Evolutionary conservation across 2,329 filamentous ascomycete species (phyloP), one percentile per base, ranked within the genome.

Genomic region (Aspergillus glaucus): DNA sequence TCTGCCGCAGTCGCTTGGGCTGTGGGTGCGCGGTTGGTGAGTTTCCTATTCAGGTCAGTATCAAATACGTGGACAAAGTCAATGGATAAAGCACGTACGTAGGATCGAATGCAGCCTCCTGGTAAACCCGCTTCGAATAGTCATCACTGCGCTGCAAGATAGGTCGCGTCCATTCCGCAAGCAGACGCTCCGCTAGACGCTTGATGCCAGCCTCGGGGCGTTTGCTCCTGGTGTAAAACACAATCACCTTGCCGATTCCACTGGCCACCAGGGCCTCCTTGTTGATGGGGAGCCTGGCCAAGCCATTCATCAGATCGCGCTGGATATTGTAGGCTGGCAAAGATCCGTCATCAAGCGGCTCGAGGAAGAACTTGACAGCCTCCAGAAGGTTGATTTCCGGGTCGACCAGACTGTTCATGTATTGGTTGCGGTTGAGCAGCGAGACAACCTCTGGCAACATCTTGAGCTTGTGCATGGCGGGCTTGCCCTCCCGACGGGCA

Each of bases 291-390:
- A 97, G 79, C 61, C 83, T 85, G 15, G 79, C 80, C 34, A 98
- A 77, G 21, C 88, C 86, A 22, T 81, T 81, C 67, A 98, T 93
- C 40, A 98, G 81, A 66, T 97, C 91, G 53, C 91, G 88, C 73
- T 98, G 93, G 57, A 98, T 97, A 65, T 93, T 93, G 74, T 96
- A 98, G 26, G 93, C 92, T 0, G 93, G 93, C 44, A 98, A 79
- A 52, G 88, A 92, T 49, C 92, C 93, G 64, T 97, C 92, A 60
- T 92, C 90, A 42, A 97, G 79, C 1, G 93, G 93, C 67, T 98
- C 93, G 19, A 98, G 80, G 78, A 97, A 97, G 79, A 95, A 97
- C 65, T 92, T 90, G 62, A 98, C 89, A 12, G 91, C 88, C 70
- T 95, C 89, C 36, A 98, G 76, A 54, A 98, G 86, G 73, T 97